A percentile compares a stretch with the other conserved stretches of the same genome.
Conservation (phyloP, 148 eudicot species). For the Simmondsia chinensis region DNA sequence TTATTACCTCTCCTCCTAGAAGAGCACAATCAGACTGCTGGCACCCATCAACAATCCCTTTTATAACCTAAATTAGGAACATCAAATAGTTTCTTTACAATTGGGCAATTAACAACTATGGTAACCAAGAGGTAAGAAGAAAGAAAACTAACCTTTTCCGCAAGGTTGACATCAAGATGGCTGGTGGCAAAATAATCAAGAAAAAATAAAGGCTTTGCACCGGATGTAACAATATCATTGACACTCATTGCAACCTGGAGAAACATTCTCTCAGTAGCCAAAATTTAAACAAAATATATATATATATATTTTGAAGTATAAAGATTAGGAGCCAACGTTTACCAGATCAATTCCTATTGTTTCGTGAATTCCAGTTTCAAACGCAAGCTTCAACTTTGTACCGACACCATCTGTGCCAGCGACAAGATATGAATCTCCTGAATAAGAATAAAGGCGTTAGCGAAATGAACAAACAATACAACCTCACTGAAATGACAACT, state of each 20-base stretch:
- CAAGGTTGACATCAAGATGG: slow-evolving; percentile 88
- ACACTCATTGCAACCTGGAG: slow-evolving; percentile 97
- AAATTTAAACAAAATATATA: not conserved
- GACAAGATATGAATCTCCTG: slow-evolving; percentile 92
- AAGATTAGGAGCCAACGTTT: slow-evolving; percentile 7
- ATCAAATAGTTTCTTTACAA: not conserved
- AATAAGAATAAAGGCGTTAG: not conserved
- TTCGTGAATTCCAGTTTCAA: slow-evolving; percentile 89
- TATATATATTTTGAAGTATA: not conserved
- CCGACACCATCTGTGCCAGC: slow-evolving; percentile 99
- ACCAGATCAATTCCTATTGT: slow-evolving; percentile 96
- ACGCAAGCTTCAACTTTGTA: slow-evolving; percentile 89
- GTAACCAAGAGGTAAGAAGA: not conserved
- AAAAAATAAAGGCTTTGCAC: slow-evolving; percentile 90
- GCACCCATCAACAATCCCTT: slow-evolving; percentile 92
- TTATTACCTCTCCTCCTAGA: slow-evolving; percentile 96
- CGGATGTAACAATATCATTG: slow-evolving; percentile 90
- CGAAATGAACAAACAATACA: too few species aligned
- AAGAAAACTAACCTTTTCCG: slow-evolving; percentile 51
- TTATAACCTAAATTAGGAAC: slow-evolving; percentile 55
- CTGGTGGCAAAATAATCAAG: slow-evolving; percentile 97
- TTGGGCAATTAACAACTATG: not conserved
- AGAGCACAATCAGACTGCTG: slow-evolving; percentile 84
- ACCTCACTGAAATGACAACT: too few species aligned
- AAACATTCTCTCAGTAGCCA: slow-evolving; percentile 1